Base-by-base conservation (phyloP, 257 asterid genomes). In the Verbascum thapsus region DNA sequence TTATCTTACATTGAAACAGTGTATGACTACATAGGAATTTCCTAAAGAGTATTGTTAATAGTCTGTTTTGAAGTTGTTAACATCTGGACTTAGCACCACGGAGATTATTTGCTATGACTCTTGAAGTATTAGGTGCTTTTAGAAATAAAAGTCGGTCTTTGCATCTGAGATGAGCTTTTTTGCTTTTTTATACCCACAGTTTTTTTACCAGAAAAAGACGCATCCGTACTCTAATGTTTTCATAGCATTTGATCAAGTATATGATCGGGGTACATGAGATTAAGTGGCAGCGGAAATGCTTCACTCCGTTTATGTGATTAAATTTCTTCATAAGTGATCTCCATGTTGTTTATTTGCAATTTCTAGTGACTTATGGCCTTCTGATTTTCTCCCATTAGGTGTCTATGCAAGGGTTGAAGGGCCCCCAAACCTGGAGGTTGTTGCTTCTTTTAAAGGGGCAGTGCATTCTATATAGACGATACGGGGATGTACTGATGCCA, bases 401-500 rank as follows among this genome's bases (percentile, higher is more conserved):
- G 32, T 79, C 95, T 68, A 87, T 94, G 96, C 99, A 94, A 84
- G 99, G 99, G 56, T 81, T 94, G 71, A 88, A 87, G 84, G 99
- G 97, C 32, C 99, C 99, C 58, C 99, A 94, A 73, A 78, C 80
- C 63, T 94, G 99, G 99, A 85, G 97, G 76, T 71, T 90, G 74
- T 74, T 89, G 74, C 90, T 94, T 67, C 78, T 94, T 56, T 79
- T 94, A 73, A 94, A 84, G 77, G 99, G 95, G 64, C 99, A 94
- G 72, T 94, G 99, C 83, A 94, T 89, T 68, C 80, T 92, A 34
- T 94, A 85, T 68, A 82, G 97, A 68, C 94, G 94, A 51, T 84
- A 94, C 75, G 97, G 96, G 56, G 54, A 71, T 75, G 83, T 94
- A 62, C 68, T 94, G 77, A 88, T 71, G 83, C 99, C 99, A 39